Percentiles rank a stretch among this genome's conserved stretches.
These are phyloP conservation scores for Panaeolus papilionaceus DNA, from an alignment of 768 basidiomycete species.

Conservation along the genomic window DNA sequence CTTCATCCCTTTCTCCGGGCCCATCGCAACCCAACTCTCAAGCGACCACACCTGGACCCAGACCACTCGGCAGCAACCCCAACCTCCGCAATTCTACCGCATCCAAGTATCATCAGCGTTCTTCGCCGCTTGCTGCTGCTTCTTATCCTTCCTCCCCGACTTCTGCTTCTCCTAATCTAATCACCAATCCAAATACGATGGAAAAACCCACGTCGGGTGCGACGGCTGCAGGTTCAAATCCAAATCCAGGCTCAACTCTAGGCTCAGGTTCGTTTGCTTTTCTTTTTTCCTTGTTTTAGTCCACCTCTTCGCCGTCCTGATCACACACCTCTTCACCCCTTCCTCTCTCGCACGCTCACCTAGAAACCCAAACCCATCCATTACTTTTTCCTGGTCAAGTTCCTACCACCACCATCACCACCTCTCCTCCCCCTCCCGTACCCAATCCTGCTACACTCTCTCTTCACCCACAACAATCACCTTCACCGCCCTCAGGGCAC, in stretches of 20 bases:
- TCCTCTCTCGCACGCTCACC: background rate
- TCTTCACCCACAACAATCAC: background rate
- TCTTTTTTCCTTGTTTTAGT: no score
- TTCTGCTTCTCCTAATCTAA: background rate
- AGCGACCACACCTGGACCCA: background rate
- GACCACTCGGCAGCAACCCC: background rate
- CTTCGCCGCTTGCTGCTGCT: background rate
- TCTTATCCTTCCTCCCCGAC: background rate
- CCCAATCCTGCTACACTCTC: no score
- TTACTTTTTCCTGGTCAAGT: background rate
- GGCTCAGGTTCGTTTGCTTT: no score
- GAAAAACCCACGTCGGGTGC: background rate
- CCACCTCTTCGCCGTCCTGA: background rate
- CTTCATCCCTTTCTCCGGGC: background rate
- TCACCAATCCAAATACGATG: background rate
- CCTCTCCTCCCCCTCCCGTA: background rate
- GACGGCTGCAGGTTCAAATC: background rate
- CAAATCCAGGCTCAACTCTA: no score
- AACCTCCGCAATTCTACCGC: constrained; percentile 9
- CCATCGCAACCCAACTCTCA: background rate
- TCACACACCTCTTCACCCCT: background rate
- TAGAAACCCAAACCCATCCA: background rate
- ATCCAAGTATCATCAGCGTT: constrained; percentile 19
- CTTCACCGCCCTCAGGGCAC: constrained; percentile 6
- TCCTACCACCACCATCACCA: background rate